Conservation (phyloP, 768 basidiomycete genomes). For the Termitomyces sp. region DNA sequence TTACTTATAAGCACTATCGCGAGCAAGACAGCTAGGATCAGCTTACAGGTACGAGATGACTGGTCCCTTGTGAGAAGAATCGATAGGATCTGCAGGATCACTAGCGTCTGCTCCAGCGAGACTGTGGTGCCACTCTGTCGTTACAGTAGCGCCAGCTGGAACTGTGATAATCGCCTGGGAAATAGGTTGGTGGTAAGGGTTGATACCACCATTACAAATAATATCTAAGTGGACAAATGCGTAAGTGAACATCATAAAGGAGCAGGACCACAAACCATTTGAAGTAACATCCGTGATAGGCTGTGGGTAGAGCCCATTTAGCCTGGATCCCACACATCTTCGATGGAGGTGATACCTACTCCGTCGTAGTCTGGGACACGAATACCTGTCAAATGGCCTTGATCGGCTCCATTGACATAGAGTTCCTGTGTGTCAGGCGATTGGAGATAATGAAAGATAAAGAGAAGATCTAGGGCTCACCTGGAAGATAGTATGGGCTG, state of each 20-base stretch:
- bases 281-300: conserved; percentile 53
- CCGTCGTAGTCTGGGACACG: conserved; percentile 40
- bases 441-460: not conserved
- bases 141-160: conserved; percentile 46
- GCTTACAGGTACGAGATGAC: conserved; percentile 45
- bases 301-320: conserved; percentile 19
- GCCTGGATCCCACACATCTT: not conserved
- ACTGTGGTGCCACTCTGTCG: conserved; percentile 48
- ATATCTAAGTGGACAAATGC: conserved; percentile 16
- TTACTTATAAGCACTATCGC: not conserved
- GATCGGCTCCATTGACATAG: conserved; percentile 44
- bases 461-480: conserved; percentile 13
- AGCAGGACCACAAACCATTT: conserved; percentile 22
- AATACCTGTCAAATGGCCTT: conserved; percentile 37
- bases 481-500: conserved; percentile 51
- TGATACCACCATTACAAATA: conserved; percentile 58
- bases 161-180: conserved; percentile 40
- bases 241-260: not conserved
- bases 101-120: conserved; percentile 33
- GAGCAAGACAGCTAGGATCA: not conserved
- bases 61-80: conserved; percentile 47
- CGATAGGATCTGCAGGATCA: conserved; percentile 42
- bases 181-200: conserved; percentile 44
- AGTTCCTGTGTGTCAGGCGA: conserved; percentile 25
- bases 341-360: conserved; percentile 10